A percentile compares a stretch with the other conserved stretches of the same genome.
Evolutionary conservation across 2,329 filamentous ascomycete genomes (phyloP).

Genomic region (Thelonectria rubi): DNA sequence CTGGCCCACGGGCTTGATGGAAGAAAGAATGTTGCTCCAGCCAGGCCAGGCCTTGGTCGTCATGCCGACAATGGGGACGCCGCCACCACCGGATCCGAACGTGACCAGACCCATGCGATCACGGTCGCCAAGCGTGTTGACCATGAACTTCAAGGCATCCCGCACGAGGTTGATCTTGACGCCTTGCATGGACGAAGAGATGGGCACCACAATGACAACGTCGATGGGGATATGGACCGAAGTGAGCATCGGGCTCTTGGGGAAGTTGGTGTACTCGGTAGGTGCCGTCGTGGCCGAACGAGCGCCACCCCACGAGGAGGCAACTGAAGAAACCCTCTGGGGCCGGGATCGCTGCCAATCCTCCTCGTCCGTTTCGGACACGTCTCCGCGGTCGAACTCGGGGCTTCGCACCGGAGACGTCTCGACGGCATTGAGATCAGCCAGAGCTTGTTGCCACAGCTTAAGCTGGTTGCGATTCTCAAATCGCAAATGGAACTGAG

Average conservation of each 20-base stretch:
- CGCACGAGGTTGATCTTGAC: constrained; percentile 95
- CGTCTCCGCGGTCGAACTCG: constrained; percentile 81
- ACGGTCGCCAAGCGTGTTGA: constrained; percentile 86
- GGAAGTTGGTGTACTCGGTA: constrained; percentile 87
- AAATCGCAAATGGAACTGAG: constrained; percentile 93
- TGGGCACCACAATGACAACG: constrained; percentile 94
- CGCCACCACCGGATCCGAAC: constrained; percentile 92
- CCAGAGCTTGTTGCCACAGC: constrained; percentile 86
- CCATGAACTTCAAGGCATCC: constrained; percentile 91
- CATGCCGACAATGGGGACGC: constrained; percentile 97
- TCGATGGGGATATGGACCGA: constrained; percentile 90
- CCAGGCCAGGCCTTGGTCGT: constrained; percentile 93
- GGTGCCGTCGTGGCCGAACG: constrained; percentile 88
- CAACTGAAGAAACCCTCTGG: constrained; percentile 82
- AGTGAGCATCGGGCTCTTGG: constrained; percentile 53
- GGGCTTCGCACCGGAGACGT: constrained; percentile 69
- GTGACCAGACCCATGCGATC: constrained; percentile 98
- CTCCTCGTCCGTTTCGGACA: constrained; percentile 87
- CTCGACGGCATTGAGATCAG: constrained; percentile 82
- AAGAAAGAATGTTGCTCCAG: constrained; percentile 86
- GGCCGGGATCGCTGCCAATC: constrained; percentile 73
- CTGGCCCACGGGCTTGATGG: constrained; percentile 92
- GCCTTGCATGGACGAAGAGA: constrained; percentile 99
- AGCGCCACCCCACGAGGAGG: constrained; percentile 81
- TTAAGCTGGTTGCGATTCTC: constrained; percentile 85